Conservation (phyloP, 805 yeast species). For the Starmerella floris region DNA sequence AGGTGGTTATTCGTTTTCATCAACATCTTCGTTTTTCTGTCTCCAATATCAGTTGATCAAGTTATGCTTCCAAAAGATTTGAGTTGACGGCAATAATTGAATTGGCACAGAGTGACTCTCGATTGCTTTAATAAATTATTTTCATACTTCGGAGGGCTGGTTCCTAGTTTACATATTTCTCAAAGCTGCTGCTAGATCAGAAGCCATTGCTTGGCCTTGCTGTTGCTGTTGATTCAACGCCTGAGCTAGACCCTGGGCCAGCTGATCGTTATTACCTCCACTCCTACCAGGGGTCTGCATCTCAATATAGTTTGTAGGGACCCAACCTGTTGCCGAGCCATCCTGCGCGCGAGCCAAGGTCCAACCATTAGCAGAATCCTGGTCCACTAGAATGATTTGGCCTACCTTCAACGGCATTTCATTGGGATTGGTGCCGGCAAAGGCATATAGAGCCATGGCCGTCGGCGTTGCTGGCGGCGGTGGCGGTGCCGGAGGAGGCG, state of each 20-base stretch:
- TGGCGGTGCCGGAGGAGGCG: slow-evolving; percentile 52
- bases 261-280: slow-evolving; percentile 5
- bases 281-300: slow-evolving; percentile 17
- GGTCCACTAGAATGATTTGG: slow-evolving; percentile 56
- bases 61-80: no score
- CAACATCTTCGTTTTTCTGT: no score
- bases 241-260: slow-evolving; percentile 20
- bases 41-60: no score
- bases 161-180: slow-evolving; percentile 9
- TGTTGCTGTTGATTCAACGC: slow-evolving; percentile 21
- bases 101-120: no score
- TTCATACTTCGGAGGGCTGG: no score
- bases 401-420: slow-evolving; percentile 68
- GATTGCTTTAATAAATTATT: no score
- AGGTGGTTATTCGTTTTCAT: no score
- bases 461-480: slow-evolving; percentile 52
- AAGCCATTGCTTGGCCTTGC: slow-evolving; percentile 21
- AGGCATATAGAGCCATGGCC: slow-evolving; percentile 75
- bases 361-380: slow-evolving; percentile 82
- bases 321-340: slow-evolving; percentile 85
- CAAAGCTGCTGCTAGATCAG: slow-evolving; percentile 19
- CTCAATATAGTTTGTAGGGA: slow-evolving; percentile 81
- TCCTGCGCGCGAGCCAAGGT: slow-evolving; percentile 71
- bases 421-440: slow-evolving; percentile 75
- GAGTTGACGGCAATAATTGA: no score